Evolutionary conservation across 75 land plant genomes (phyloP), one percentile per base, ranked within the genome.

Genomic region (Picea sitchensis): DNA sequence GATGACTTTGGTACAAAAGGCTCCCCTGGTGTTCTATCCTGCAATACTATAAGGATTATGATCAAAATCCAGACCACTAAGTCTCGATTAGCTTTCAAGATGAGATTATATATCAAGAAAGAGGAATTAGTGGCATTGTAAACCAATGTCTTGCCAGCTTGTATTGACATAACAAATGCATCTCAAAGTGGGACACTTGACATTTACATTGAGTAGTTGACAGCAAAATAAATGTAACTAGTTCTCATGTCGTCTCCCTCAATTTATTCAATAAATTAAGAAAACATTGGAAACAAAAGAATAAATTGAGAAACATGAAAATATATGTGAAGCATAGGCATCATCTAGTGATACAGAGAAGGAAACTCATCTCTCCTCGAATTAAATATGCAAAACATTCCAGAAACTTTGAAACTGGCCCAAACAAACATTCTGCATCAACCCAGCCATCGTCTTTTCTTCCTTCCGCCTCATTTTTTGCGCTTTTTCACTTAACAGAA

Each of bases 11-110:
- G 85, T 20, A 82, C 79, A 84, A 97, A 97, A 14, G 90, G 80
- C 77, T 95, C 96, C 78, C 98, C 98, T 18, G 98, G 94, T 65
- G 58, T 88, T 80, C 98, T 86, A 79, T 91, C 86, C 99, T 97
- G 91, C 67, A 41, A 75, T 80, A 44, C 1, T 41, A 75, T 20
- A 73, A 80, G n/a, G 20, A 73, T 34, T 11, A 44, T 5, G 18
- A 67, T 18, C 31, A 18, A n/a, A 71, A 44, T 71, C 54, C 21
- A n/a, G 12, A 15, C 56, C 23, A 71, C 3, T 11, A 6, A 71
- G 56, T 41, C 14, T 71, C 13, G 17, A 51, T 51, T 51, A 51
- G 56, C 56, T 71, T 23, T 71, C 51, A 71, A 71, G 8, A 41
- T 36, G n/a, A 71, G 38, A 44, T 71, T 41, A 44, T 14, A 44